A percentile compares a stretch with the other conserved stretches of the same genome.
phyloP scores from a whole-genome alignment of 306 rosid species.

The Dryas alaskensis region DNA sequence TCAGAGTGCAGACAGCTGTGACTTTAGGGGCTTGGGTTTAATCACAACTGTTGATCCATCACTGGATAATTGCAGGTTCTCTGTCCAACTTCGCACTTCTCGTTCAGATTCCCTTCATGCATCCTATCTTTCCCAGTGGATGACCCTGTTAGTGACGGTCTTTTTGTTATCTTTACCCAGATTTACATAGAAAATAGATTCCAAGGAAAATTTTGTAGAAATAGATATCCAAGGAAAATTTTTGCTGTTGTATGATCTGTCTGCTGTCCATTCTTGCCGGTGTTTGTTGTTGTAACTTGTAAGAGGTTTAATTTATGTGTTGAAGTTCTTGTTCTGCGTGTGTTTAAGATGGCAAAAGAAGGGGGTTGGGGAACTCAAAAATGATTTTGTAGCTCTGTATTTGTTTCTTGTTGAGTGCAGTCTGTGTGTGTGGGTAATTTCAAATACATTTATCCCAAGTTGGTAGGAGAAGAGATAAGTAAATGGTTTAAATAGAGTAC shows the following conservation, averaged over 20 bases:
- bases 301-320: constrained; percentile 17
- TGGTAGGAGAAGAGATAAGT: no score
- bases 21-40: constrained; percentile 74
- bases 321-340: constrained; percentile 5
- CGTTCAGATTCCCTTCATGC: constrained; percentile 30
- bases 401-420: background rate
- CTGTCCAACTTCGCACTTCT: constrained; percentile 61
- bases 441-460: no score
- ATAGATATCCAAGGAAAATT: constrained; percentile 25
- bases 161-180: constrained; percentile 28
- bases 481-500: no score
- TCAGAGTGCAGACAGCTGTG: constrained; percentile 71
- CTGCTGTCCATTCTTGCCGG: constrained; percentile 22
- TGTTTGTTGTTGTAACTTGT: constrained; percentile 18
- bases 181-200: constrained; percentile 29
- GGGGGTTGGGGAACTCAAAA: background rate
- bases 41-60: constrained; percentile 92
- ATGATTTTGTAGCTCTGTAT: background rate
- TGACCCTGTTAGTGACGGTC: constrained; percentile 36
- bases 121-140: constrained; percentile 23
- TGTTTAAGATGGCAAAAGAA: background rate
- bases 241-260: constrained; percentile 30
- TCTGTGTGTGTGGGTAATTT: background rate
- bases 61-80: constrained; percentile 62
- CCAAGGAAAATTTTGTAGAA: constrained; percentile 28